Base-by-base conservation (phyloP, 176 grass and related monocot genomes). In the Alloteropsis semialata region DNA sequence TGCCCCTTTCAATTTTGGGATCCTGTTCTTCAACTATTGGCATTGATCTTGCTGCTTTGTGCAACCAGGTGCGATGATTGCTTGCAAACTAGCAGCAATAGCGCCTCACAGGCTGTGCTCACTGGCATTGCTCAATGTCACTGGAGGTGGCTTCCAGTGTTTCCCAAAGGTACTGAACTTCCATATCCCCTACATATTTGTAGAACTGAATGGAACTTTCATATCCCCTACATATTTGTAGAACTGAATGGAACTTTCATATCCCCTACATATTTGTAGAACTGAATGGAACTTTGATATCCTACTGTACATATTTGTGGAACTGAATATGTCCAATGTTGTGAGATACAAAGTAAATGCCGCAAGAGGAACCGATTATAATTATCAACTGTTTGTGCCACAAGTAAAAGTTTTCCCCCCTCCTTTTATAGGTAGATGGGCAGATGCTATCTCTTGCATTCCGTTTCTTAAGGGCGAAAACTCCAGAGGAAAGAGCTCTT, bases 61-160 rank as follows among this genome's bases (percentile, higher is more conserved):
- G 57, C 71, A 79, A 80, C 19, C 91, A 98, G 96, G 96, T 11
- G 91, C 91, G 9, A 99, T 99, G 97, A 94, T 99, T 38, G 75
- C 93, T 59, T 99, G 97, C 89, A 99, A 99, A 48, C 55, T 99
- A 37, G 93, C 97, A 3, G 97, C 93, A 1, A 87, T 92, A 30
- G 89, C 89, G 2, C 93, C 93, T 68, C 91, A 94, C n/a, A 81
- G 93, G 44, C 24, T 99, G 30, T 76, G 56, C 55, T 99, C 97
- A 32, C 82, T 99, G 67, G 97, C 89, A 44, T 68, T 99, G 97
- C 97, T 99, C 13, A 99, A 94, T 92, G 97, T 90, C 46, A 96
- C 93, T 3, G 97, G 97, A 39, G 97, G 97, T 42, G 97, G 97
- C 22, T 89, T 94, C 43, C 85, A 99, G 60, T 99, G 97, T 72